A percentile compares a stretch with the other conserved stretches of the same genome.
Evolutionary conservation across 305 asterid genomes (phyloP).

Genomic region (Galium porrigens): DNA sequence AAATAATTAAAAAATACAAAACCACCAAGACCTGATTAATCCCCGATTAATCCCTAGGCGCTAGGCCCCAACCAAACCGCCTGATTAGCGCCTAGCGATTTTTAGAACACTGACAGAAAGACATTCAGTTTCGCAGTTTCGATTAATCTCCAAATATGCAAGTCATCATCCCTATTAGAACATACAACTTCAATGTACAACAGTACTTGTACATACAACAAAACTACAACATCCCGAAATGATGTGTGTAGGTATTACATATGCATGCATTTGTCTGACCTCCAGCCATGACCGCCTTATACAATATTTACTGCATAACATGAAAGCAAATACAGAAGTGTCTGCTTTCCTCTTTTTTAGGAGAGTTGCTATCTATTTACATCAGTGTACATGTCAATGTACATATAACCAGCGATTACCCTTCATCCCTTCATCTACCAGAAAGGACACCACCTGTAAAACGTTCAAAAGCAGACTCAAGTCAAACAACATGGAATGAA

Average conservation of each 20-base stretch:
- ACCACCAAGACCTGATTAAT: too few species aligned
- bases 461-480: slow-evolving; percentile 4
- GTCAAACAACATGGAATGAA: background rate
- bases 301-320: slow-evolving; percentile 1
- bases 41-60: too few species aligned
- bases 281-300: background rate
- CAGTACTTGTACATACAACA: background rate
- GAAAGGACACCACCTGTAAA: slow-evolving; percentile 98
- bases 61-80: too few species aligned
- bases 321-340: background rate
- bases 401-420: slow-evolving; percentile 8
- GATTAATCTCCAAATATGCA: too few species aligned
- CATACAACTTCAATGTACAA: background rate
- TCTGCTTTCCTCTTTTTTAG: background rate
- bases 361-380: slow-evolving; percentile 10
- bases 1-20: too few species aligned
- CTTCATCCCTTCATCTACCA: slow-evolving; percentile 40
- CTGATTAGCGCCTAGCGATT: too few species aligned
- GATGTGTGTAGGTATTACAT: background rate
- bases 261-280: background rate
- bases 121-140: too few species aligned
- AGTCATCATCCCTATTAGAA: too few species aligned
- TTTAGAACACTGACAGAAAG: too few species aligned
- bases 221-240: background rate
- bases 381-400: slow-evolving; percentile 16